Evolutionary conservation across 106 monocot genomes (phyloP).

Genomic region (Alisma plantagoaquatica): DNA sequence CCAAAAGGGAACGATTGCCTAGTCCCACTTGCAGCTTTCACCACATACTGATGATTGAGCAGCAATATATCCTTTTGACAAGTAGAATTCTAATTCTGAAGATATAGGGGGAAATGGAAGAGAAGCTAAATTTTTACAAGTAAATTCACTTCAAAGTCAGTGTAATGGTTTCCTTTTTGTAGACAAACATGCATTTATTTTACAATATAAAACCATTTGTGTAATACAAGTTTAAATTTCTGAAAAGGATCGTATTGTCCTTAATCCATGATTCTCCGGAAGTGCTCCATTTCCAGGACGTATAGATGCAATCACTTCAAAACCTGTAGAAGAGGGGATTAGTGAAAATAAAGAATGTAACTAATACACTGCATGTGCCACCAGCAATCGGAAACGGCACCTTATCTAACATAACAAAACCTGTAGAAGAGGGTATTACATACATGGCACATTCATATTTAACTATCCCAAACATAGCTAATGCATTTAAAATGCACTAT

Average conservation of each 20-base stretch:
- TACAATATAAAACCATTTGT: too few species aligned
- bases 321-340: slow-evolving; percentile 19
- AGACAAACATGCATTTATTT: too few species aligned
- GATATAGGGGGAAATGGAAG: too few species aligned
- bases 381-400: background rate
- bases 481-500: background rate
- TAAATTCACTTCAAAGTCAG: too few species aligned
- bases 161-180: too few species aligned
- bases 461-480: background rate
- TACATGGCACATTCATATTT: background rate
- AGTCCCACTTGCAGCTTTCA: too few species aligned
- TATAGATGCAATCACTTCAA: slow-evolving; percentile 62
- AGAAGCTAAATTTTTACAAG: too few species aligned
- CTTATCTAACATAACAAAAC: background rate
- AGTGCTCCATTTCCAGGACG: slow-evolving; percentile 69
- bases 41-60: too few species aligned
- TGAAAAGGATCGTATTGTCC: slow-evolving; percentile 52
- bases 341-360: background rate
- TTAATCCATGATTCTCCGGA: slow-evolving; percentile 73
- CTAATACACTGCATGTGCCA: background rate
- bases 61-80: too few species aligned
- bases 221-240: too few species aligned
- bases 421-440: background rate
- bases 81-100: too few species aligned
- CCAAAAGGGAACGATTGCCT: too few species aligned